A percentile compares a stretch with the other conserved stretches of the same genome.
phyloP scores from a whole-genome alignment of 345 rosid species.

The Zanthoxylum bungeanum region DNA sequence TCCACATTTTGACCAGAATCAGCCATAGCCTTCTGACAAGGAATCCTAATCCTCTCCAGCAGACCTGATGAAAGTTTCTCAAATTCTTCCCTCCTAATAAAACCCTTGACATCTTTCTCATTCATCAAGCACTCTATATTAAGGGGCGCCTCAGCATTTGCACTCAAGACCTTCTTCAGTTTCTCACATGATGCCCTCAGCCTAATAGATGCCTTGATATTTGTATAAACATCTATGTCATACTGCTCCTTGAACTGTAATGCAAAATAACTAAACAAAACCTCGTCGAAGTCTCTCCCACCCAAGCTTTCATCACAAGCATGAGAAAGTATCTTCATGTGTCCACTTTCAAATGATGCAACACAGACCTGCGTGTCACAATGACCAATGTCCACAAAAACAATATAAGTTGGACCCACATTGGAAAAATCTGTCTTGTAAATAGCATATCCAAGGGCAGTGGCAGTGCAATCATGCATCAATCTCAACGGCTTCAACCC shows the following conservation, averaged over 20 bases:
- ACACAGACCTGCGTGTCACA: constrained; percentile 57
- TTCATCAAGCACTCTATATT: constrained; percentile 70
- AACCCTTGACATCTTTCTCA: constrained; percentile 66
- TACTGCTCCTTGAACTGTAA: constrained; percentile 52
- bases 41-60: constrained; percentile 48
- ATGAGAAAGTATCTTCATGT: constrained; percentile 57
- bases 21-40: constrained; percentile 54
- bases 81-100: constrained; percentile 65
- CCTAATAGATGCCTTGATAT: constrained; percentile 54
- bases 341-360: constrained; percentile 47
- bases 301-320: constrained; percentile 55
- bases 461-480: constrained; percentile 67
- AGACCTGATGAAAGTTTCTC: constrained; percentile 44
- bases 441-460: constrained; percentile 70
- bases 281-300: constrained; percentile 64
- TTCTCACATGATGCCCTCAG: constrained; percentile 62
- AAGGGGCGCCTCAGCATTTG: constrained; percentile 63
- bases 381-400: constrained; percentile 63
- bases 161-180: constrained; percentile 67
- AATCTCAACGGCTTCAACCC: constrained; percentile 58
- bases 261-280: constrained; percentile 47
- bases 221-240: constrained; percentile 53
- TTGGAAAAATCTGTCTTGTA: constrained; percentile 55
- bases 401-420: constrained; percentile 37
- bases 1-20: constrained; percentile 50